Conservation (phyloP, 768 basidiomycete species). For the Boletus reticuloceps region DNA sequence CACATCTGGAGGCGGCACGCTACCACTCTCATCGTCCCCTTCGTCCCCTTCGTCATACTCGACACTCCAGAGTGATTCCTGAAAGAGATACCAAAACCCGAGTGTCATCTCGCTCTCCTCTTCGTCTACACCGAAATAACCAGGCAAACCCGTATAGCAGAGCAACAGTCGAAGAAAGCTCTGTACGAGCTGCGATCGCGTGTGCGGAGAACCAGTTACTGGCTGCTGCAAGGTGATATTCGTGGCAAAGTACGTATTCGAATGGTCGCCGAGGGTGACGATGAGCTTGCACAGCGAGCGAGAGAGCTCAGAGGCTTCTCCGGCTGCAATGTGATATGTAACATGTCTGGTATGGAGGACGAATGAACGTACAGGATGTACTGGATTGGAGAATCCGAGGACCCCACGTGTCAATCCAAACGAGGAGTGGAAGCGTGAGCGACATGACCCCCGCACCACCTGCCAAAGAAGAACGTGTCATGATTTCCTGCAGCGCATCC, state of each 20-base stretch:
- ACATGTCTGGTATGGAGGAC: background rate
- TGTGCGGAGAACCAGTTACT: constrained; percentile 36
- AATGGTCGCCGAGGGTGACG: constrained; percentile 82
- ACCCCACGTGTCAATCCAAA: constrained; percentile 68
- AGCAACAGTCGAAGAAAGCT: constrained; percentile 69
- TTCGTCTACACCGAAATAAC: constrained; percentile 80
- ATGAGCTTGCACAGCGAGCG: constrained; percentile 80
- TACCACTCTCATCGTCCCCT: constrained; percentile 12
- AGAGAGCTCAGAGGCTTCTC: constrained; percentile 49
- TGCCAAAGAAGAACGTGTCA: constrained; percentile 69
- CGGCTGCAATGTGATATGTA: constrained; percentile 10
- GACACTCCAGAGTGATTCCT: constrained; percentile 78
- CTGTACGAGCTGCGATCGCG: constrained; percentile 57
- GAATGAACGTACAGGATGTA: constrained; percentile 33
- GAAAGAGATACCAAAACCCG: constrained; percentile 87
- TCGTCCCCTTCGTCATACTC: constrained; percentile 48
- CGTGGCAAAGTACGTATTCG: constrained; percentile 69
- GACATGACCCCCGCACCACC: constrained; percentile 66
- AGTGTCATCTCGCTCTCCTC: constrained; percentile 86
- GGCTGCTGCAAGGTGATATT: constrained; percentile 53
- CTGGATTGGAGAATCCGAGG: constrained; percentile 40
- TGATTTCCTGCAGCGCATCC: constrained; percentile 73
- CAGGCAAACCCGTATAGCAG: constrained; percentile 70
- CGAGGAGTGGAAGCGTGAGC: constrained; percentile 82
- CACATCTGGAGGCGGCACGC: constrained; percentile 14